Evolutionary conservation across 768 basidiomycete species (phyloP), one percentile per base, ranked within the genome.

Genomic region (Peribolospora baueri): DNA sequence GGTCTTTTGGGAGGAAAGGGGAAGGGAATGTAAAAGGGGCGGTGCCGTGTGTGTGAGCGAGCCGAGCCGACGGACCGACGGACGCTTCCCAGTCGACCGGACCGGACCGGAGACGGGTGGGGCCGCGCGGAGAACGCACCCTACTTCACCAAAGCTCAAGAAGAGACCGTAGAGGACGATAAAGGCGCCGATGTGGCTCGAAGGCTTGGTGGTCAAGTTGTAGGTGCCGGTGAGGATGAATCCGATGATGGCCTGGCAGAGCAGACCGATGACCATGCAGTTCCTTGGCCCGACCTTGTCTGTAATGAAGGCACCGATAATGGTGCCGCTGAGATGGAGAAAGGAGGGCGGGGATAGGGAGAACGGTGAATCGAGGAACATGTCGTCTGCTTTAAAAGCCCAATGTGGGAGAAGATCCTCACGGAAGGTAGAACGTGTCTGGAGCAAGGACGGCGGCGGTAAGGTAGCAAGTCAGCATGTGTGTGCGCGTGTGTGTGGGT

Each of bases 161-260:
- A 93, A 93, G 51, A 93, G 76, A 10, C 88, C 90, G 61, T 93
- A 91, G 6, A 93, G 70, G 42, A 90, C 77, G 4, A 66, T 63
- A 54, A 70, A 69, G 37, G 63, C 83, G n/a, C 68, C 82, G 52
- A 85, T 73, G 58, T 83, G 72, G 25, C 25, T 25, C 25, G 25
- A 25, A 25, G 25, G 25, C 3, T 70, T 62, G 9, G 74, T 74
- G 54, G 87, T 70, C 68, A 71, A 69, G 37, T 58, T 62, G 68
- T 90, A 93, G 14, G 77, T 69, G 1, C 84, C 90, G 58, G 82
- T 82, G 80, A 95, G 84, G 66, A 85, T 76, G 69, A 93, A 93
- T 5, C 90, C 68, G 46, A 68, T 54, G 50, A 61, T 42, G 25
- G 53, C 62, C 48, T 69, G 68, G 50, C 63, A 57, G 50, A 59